phyloP scores from a whole-genome alignment of 2,329 filamentous ascomycete genomes.

The Aspergillus latus region DNA sequence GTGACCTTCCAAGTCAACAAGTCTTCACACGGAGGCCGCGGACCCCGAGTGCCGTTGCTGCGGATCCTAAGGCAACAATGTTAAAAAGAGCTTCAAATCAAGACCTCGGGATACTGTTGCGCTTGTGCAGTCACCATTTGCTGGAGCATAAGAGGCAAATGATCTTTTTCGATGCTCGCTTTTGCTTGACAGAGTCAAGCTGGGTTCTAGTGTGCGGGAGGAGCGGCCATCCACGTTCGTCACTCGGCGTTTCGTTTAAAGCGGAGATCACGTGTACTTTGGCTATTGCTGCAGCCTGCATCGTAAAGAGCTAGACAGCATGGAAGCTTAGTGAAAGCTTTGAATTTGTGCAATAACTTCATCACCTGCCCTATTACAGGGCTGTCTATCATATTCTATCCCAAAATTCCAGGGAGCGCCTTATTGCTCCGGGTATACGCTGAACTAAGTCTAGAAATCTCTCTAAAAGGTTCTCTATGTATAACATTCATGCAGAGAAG shows the following conservation, averaged over 20 bases:
- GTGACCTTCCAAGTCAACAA: not conserved
- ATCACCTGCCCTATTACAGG: too few species aligned
- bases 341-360: too few species aligned
- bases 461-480: not conserved
- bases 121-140: not conserved
- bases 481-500: not conserved
- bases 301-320: too few species aligned
- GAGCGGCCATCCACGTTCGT: too few species aligned
- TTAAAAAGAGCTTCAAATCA: too few species aligned
- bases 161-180: not conserved
- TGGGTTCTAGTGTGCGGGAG: too few species aligned
- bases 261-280: too few species aligned
- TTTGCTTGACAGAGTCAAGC: not conserved
- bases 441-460: not conserved
- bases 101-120: too few species aligned
- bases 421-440: not conserved
- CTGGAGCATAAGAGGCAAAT: not conserved
- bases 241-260: too few species aligned
- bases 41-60: slow-evolving; percentile 12
- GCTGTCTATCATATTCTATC: not conserved
- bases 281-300: too few species aligned
- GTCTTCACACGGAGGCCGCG: slow-evolving; percentile 18
- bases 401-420: not conserved
- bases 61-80: slow-evolving; percentile 4
- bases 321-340: too few species aligned